Evolutionary conservation across 2,329 filamentous ascomycete species (phyloP), one percentile per base, ranked within the genome.

Genomic region (Bipolaris zeicola): DNA sequence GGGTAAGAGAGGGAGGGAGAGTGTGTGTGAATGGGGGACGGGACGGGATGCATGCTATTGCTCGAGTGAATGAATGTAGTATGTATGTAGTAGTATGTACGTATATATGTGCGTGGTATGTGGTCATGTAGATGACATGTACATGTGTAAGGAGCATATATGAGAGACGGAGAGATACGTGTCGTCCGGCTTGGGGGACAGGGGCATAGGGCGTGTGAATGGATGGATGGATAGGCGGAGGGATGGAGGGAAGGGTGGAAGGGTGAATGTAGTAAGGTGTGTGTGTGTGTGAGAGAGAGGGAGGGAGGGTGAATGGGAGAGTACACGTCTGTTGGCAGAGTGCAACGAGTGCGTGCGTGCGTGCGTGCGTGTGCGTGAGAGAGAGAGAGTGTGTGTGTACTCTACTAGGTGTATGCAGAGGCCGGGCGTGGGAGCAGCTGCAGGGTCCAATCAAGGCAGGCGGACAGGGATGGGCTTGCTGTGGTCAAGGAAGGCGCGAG

Each of bases 391-490:
- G 22, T 49, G 34, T 31, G 28, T 11, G 28, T 31, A 31, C 28
- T 26, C 5, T 6, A 26, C 20, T 20, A 20, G 20, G 24, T 5
- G 26, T 10, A 31, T 31, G 28, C 10, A 31, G 6, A 31, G 28
- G 43, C 38, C 31, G 31, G 43, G 47, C 33, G 43, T 43, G 47
- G 61, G 62, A 58, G 63, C 64, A 52, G 58, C 65, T 69, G 64
- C 68, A 70, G 66, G 68, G 68, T 69, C 68, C 64, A 68, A 64
- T 65, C 43, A 60, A 62, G 55, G 49, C 57, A 58, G 51, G 26
- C 33, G 43, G 46, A 22, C 42, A 20, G 42, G 42, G 20, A 26
- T 42, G 39, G 39, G 39, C 39, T 5, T 20, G 39, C 13, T 6
- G 39, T 31, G 28, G 6, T 31, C 28, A 31, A 31, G 28, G 28